phyloP scores from a whole-genome alignment of 495 filamentous ascomycete genomes.

The Xylaria flabelliformis region DNA sequence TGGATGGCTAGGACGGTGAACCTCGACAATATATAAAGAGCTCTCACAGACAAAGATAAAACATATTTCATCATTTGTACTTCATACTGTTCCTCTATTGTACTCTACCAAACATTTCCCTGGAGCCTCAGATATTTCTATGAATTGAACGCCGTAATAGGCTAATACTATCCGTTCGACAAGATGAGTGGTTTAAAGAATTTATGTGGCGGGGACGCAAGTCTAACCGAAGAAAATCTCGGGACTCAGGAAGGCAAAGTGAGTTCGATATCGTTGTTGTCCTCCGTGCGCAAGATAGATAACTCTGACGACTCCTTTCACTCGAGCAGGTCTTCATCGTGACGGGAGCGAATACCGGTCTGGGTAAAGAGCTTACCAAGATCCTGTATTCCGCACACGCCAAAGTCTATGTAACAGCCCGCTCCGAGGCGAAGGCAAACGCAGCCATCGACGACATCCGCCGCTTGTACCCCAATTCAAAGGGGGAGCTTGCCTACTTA shows the following conservation, averaged over 20 bases:
- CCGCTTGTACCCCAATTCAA: conserved; percentile 19
- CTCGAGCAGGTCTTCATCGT: conserved; percentile 50
- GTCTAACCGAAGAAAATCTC: background rate
- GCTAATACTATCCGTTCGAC: background rate
- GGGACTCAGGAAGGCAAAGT: conserved; percentile 3
- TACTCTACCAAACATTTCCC: too few species aligned
- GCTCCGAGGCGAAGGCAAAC: conserved; percentile 41
- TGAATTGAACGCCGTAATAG: background rate
- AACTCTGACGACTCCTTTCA: background rate
- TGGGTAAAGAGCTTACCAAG: conserved; percentile 54
- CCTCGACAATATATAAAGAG: conserved; percentile 3
- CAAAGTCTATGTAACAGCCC: conserved; percentile 58
- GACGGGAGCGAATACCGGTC: conserved; percentile 55
- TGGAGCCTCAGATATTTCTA: too few species aligned
- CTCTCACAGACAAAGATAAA: background rate
- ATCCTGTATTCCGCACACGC: conserved; percentile 51
- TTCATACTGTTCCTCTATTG: background rate
- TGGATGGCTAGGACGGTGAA: too few species aligned
- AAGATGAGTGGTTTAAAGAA: background rate
- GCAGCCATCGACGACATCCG: conserved; percentile 32
- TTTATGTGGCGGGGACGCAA: background rate
- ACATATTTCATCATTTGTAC: background rate
- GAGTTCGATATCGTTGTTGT: background rate
- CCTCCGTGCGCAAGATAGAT: background rate
- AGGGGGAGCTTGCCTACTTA: conserved; percentile 32